phyloP scores from a whole-genome alignment of 2,329 filamentous ascomycete genomes.

The Orbilia oligospora region DNA sequence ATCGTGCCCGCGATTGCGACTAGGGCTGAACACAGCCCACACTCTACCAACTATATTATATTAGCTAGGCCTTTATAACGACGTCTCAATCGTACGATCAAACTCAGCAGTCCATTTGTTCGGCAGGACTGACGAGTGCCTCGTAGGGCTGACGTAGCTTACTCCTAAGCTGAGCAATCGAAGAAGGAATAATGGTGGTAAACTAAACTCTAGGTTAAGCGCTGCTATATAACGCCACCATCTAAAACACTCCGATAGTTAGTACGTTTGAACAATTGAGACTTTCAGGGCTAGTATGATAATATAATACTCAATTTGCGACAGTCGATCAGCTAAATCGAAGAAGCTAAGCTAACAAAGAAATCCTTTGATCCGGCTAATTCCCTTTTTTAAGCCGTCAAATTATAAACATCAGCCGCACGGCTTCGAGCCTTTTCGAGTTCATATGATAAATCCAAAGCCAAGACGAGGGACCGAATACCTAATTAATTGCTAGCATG shows the following conservation, averaged over 20 bases:
- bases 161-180: background rate
- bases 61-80: background rate
- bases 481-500: background rate
- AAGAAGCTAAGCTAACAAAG: background rate
- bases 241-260: slow-evolving; percentile 8
- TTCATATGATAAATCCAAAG: background rate
- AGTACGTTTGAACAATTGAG: background rate
- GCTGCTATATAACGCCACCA: background rate
- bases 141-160: slow-evolving; percentile 24
- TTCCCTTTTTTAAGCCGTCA: background rate
- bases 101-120: background rate
- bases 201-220: background rate
- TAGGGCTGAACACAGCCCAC: slow-evolving; percentile 13
- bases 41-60: background rate
- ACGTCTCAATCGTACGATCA: background rate
- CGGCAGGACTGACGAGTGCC: background rate
- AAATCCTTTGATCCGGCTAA: slow-evolving; percentile 15
- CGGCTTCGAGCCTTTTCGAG: background rate
- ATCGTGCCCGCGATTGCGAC: background rate
- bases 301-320: background rate
- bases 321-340: background rate
- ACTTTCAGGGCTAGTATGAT: background rate
- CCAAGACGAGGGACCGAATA: background rate
- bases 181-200: slow-evolving; percentile 27
- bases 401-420: slow-evolving; percentile 13